These are phyloP conservation scores for Pseudomassariella vexata DNA, from an alignment of 2,329 filamentous ascomycete species.

Conservation along the genomic window DNA sequence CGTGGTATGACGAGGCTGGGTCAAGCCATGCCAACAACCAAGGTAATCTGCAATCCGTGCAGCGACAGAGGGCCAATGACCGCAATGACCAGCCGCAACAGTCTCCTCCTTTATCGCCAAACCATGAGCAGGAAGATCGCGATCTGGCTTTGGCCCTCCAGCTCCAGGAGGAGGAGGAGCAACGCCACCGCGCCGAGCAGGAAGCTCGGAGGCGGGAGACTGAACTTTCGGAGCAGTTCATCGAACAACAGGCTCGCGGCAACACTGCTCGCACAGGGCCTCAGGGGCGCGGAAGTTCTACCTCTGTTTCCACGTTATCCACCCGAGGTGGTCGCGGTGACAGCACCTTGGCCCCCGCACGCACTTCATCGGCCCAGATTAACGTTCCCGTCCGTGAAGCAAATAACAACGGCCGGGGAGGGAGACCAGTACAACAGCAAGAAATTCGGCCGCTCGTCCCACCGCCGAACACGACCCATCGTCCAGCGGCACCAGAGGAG, in stretches of 20 bases:
- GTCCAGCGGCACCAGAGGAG: conserved; percentile 29
- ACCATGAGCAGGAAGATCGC: conserved; percentile 70
- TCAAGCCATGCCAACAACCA: conserved; percentile 15
- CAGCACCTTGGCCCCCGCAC: conserved; percentile 16
- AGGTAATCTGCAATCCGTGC: conserved; percentile 51
- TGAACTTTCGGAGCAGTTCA: conserved; percentile 62
- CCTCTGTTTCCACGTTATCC: conserved; percentile 8
- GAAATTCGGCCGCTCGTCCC: conserved; percentile 42
- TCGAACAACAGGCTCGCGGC: conserved; percentile 54
- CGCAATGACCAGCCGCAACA: conserved; percentile 11
- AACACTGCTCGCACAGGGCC: conserved; percentile 12
- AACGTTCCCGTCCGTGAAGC: conserved; percentile 12
- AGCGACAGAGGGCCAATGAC: conserved; percentile 24
- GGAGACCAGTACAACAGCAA: conserved; percentile 28
- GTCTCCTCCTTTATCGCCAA: conserved; percentile 28
- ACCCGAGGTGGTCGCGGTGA: conserved; percentile 6
- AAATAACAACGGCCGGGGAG: conserved; percentile 9
- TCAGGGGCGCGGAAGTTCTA: conserved; percentile 14
- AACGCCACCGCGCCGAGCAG: conserved; percentile 58
- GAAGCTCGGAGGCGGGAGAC: conserved; percentile 61
- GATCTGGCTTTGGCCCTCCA: conserved; percentile 86
- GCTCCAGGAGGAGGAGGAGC: conserved; percentile 90
- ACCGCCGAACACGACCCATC: conserved; percentile 30
- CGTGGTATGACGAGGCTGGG: conserved; percentile 13
- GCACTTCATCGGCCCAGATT: conserved; percentile 17